Percentiles rank a stretch among this genome's conserved stretches.
phyloP scores from a whole-genome alignment of 257 asterid species.

The Orobanche coerulescens region DNA sequence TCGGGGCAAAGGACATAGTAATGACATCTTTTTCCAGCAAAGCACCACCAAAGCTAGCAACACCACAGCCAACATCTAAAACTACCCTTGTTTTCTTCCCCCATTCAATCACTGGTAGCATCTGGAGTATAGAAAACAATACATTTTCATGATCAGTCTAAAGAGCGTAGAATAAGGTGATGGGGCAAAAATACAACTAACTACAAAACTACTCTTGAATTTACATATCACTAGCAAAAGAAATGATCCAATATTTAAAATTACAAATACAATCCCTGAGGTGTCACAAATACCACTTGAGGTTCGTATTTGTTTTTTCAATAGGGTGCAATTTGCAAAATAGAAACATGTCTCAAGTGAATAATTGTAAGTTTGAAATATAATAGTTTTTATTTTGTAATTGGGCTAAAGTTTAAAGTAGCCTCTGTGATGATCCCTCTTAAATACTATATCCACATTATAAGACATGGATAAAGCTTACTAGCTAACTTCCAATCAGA shows the following conservation, averaged over 20 bases:
- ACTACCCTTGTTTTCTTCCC: constrained; percentile 80
- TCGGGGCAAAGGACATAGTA: constrained; percentile 95
- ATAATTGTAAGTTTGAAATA: background rate
- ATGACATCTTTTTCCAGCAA: constrained; percentile 68
- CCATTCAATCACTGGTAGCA: constrained; percentile 58
- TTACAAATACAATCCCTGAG: background rate
- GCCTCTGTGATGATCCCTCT: background rate
- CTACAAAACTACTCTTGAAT: background rate
- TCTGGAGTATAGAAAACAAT: constrained; percentile 31
- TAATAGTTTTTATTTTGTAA: background rate
- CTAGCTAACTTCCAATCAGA: background rate
- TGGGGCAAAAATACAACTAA: background rate
- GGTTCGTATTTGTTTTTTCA: no score
- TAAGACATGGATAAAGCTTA: background rate
- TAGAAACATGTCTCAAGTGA: background rate
- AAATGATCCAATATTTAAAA: background rate
- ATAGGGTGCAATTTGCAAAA: no score
- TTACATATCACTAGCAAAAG: background rate
- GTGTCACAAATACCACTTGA: no score
- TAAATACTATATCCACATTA: background rate
- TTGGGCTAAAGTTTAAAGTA: background rate
- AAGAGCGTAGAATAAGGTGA: background rate
- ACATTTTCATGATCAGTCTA: constrained; percentile 4
- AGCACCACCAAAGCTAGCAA: constrained; percentile 96
- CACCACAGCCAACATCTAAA: constrained; percentile 97